A percentile compares a stretch with the other conserved stretches of the same genome.
Conservation (phyloP, 2,329 filamentous ascomycete genomes). For the Cryphonectria naterciae region DNA sequence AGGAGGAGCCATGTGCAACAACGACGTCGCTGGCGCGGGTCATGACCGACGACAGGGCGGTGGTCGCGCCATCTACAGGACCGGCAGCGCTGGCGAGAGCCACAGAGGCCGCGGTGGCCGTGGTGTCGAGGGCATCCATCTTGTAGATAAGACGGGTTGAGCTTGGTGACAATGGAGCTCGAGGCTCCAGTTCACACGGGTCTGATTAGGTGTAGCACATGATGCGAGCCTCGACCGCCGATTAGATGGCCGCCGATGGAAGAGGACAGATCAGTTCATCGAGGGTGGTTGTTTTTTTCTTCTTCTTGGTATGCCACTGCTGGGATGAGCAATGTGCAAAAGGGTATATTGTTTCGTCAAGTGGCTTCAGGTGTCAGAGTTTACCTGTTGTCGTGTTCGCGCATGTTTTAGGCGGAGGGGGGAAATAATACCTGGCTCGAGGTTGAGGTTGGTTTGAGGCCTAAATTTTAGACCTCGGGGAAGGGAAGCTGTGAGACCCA, state of each 20-base stretch:
- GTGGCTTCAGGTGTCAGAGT: background rate
- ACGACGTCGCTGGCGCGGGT: conserved; percentile 43
- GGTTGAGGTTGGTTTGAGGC: background rate
- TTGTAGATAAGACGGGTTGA: background rate
- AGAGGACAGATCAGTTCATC: conserved; percentile 16
- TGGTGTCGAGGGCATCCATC: conserved; percentile 28
- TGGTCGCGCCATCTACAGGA: conserved; percentile 38
- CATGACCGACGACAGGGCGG: conserved; percentile 45
- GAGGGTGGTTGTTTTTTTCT: background rate
- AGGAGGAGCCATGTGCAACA: conserved; percentile 46
- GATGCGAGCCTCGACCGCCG: conserved; percentile 29
- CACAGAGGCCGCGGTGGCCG: conserved; percentile 17
- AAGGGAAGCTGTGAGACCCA: background rate
- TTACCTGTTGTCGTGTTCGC: background rate
- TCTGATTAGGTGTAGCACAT: conserved; percentile 29
- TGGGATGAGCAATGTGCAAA: background rate
- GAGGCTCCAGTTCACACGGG: conserved; percentile 16
- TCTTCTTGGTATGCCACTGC: background rate
- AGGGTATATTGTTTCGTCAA: background rate
- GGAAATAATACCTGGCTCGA: background rate
- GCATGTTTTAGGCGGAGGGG: background rate
- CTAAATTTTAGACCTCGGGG: conserved; percentile 4
- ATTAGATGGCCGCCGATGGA: conserved; percentile 25
- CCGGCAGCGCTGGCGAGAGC: conserved; percentile 15
- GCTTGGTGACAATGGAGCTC: conserved; percentile 7